Base-by-base conservation (phyloP, 129 eudicot genomes). In the Arctium lappa region DNA sequence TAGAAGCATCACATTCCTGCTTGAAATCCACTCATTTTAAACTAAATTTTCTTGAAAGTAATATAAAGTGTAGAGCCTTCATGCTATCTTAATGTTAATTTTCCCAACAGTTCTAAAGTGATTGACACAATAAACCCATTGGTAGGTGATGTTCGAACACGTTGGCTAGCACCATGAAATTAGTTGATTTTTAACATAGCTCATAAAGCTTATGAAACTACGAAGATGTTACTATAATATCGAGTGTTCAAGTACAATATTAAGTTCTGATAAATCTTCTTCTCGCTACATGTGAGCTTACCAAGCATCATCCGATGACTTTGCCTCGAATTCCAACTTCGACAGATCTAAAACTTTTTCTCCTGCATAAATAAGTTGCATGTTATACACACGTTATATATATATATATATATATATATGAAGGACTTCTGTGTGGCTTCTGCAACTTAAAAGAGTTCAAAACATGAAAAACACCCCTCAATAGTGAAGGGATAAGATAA, bases 241-340 rank as follows among this genome's bases (percentile, higher is more conserved):
- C 27, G 15, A 56, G 65, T 16, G 15, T 12, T 56, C 22, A 56
- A 40, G 46, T 7, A 40, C 46, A 40, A 40, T 40, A 40, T 40
- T 40, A 40, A 56, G 31, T 63, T 31, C 8, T 36, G 7, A 33
- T 50, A 48, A 31, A 72, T 27, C 11, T 60, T 62, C 27, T 22
- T 76, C 77, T 70, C 16, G 75, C 33, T 83, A 71, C 73, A 83
- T 76, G 8, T 81, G 53, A 81, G 74, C 86, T 83, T 89, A 94
- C 98, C 98, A 94, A 69, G 98, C 98, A 40, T 90, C 94, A 87
- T 94, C 94, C 13, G 91, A 77, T 75, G 98, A 94, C 85, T 85
- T 92, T 10, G 98, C 98, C 89, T 94, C 98, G 53, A 92, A 94
- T 80, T 94, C 90, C 82, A 92, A 53, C 80, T 86, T 86, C 30